These are phyloP conservation scores for Zygnema cylindricum DNA, from an alignment of 139 green algal genomes.

Conservation along the genomic window DNA sequence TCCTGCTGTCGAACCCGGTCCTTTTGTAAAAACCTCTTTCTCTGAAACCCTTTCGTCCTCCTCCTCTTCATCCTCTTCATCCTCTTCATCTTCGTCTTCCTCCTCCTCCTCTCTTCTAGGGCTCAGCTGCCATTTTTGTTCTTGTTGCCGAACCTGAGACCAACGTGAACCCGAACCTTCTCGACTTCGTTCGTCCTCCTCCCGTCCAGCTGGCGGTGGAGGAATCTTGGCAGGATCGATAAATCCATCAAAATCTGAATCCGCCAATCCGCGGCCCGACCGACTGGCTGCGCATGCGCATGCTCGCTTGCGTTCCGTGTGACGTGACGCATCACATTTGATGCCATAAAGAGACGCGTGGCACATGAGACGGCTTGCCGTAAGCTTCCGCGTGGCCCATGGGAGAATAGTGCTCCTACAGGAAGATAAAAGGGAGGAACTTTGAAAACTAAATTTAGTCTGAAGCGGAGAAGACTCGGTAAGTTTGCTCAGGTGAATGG, in stretches of 20 bases:
- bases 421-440: no score
- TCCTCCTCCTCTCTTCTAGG: neutral
- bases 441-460: no score
- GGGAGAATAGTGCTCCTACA: no score
- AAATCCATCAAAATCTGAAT: neutral
- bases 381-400: no score
- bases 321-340: no score
- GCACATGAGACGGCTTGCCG: no score
- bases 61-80: slow-evolving; percentile 26
- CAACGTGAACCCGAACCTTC: neutral
- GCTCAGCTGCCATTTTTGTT: neutral
- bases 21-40: slow-evolving; percentile 18
- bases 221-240: neutral
- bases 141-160: neutral
- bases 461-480: no score
- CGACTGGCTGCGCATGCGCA: no score
- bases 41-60: slow-evolving; percentile 26
- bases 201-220: neutral
- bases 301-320: no score
- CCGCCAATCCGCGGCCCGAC: no score
- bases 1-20: neutral
- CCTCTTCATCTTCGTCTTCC: slow-evolving; percentile 21
- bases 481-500: no score
- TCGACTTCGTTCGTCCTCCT: neutral
- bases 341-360: no score